These are phyloP conservation scores for Abortiporus biennis DNA, from an alignment of 1,284 basidiomycete species.

Conservation along the genomic window DNA sequence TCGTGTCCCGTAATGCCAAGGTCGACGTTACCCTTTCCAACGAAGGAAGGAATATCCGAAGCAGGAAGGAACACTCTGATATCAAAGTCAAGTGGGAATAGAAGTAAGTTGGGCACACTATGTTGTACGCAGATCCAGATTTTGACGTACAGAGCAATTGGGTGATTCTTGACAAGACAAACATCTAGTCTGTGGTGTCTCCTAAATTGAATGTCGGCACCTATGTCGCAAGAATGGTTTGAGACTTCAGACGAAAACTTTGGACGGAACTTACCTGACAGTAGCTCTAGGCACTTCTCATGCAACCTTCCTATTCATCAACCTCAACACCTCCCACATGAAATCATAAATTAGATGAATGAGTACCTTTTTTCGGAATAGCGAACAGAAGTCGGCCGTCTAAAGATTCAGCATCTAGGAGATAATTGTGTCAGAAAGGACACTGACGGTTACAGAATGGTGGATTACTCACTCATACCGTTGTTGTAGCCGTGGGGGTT, in stretches of 20 bases:
- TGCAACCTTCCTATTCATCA: slow-evolving; percentile 74
- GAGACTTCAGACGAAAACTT: background rate
- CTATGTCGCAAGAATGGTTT: slow-evolving; percentile 31
- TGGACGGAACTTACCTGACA: slow-evolving; percentile 53
- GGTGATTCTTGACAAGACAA: slow-evolving; percentile 87
- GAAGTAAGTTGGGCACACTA: slow-evolving; percentile 8
- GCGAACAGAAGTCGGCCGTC: slow-evolving; percentile 84
- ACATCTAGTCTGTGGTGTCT: slow-evolving; percentile 88
- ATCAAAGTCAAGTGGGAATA: background rate
- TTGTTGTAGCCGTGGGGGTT: background rate
- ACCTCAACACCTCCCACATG: background rate
- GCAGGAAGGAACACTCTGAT: slow-evolving; percentile 93
- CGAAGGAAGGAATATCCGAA: slow-evolving; percentile 96
- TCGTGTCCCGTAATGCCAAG: slow-evolving; percentile 95
- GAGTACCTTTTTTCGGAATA: slow-evolving; percentile 93
- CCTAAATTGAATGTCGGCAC: slow-evolving; percentile 96
- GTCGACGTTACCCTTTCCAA: slow-evolving; percentile 95
- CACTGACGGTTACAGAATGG: background rate
- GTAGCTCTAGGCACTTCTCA: slow-evolving; percentile 86
- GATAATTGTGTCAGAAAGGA: background rate
- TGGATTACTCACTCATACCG: slow-evolving; percentile 10
- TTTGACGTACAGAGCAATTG: slow-evolving; percentile 76
- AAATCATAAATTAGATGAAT: background rate
- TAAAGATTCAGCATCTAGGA: slow-evolving; percentile 38
- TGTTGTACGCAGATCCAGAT: background rate